Conservation (phyloP, 192 early-diverging fungal genomes). For the Coemansia sp. region DNA sequence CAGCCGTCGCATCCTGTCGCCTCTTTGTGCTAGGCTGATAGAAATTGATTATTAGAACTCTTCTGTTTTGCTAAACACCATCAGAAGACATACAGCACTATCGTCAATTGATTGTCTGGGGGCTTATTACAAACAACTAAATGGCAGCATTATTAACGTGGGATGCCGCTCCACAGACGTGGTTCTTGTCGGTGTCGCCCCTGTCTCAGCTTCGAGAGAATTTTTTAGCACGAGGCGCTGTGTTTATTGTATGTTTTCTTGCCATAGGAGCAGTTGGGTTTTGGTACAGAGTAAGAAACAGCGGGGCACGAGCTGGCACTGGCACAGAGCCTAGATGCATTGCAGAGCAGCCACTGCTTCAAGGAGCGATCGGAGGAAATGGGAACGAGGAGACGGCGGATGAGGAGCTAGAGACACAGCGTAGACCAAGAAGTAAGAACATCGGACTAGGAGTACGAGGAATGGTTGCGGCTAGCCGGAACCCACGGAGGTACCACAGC, state of each 20-base stretch:
- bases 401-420: background rate
- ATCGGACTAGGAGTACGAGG: constrained; percentile 4
- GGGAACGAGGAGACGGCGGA: background rate
- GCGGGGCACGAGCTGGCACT: background rate
- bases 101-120: too few species aligned
- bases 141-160: too few species aligned
- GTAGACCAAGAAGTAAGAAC: background rate
- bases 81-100: too few species aligned
- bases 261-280: background rate
- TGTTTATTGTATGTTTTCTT: background rate
- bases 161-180: background rate
- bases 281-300: constrained; percentile 4
- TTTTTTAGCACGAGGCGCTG: background rate
- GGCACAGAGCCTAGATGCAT: background rate
- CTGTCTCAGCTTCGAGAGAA: background rate
- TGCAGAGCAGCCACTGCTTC: background rate
- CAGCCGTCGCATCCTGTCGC: too few species aligned
- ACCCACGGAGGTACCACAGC: constrained; percentile 36
- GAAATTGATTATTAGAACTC: too few species aligned
- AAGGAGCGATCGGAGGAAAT: background rate
- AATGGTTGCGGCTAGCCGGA: constrained; percentile 4
- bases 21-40: too few species aligned
- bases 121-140: too few species aligned
- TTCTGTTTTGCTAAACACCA: too few species aligned
- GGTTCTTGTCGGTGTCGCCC: background rate